phyloP scores from a whole-genome alignment of 2,329 filamentous ascomycete species.

The Ophiobolus disseminans region DNA sequence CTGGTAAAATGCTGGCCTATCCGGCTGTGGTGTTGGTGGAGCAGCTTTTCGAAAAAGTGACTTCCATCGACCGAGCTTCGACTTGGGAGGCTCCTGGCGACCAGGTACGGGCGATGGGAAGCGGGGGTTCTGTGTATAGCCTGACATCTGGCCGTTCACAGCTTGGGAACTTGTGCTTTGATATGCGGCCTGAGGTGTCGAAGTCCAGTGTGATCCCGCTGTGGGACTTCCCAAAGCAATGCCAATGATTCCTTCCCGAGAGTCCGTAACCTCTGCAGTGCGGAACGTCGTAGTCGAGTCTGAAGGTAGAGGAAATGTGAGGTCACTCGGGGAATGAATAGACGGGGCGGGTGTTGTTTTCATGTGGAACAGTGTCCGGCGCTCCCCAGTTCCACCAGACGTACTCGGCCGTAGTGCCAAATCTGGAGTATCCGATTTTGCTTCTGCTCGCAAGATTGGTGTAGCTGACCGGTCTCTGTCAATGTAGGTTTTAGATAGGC shows the following conservation, averaged over 20 bases:
- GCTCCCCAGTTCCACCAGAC: slow-evolving; percentile 43
- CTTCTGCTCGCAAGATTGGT: slow-evolving; percentile 32
- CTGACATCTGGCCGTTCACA: slow-evolving; percentile 18
- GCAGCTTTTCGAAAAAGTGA: slow-evolving; percentile 47
- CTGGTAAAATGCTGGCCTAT: slow-evolving; percentile 46
- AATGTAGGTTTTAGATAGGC: slow-evolving; percentile 31
- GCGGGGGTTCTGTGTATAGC: slow-evolving; percentile 4
- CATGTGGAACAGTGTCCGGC: slow-evolving; percentile 44
- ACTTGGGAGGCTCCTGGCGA: slow-evolving; percentile 32
- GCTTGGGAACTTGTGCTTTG: slow-evolving; percentile 9
- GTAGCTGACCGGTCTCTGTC: slow-evolving; percentile 44
- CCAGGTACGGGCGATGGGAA: slow-evolving; percentile 16
- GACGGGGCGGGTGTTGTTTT: slow-evolving; percentile 40
- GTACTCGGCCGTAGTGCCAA: slow-evolving; percentile 44
- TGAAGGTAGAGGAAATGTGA: slow-evolving; percentile 36
- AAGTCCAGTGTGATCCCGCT: slow-evolving; percentile 38
- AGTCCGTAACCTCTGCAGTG: slow-evolving; percentile 37
- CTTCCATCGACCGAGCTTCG: slow-evolving; percentile 50
- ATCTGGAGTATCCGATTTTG: slow-evolving; percentile 37
- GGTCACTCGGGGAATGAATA: slow-evolving; percentile 31
- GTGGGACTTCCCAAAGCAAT: slow-evolving; percentile 51
- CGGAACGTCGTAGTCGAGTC: slow-evolving; percentile 42
- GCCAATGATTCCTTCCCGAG: slow-evolving; percentile 43
- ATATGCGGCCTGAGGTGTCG: slow-evolving; percentile 25
- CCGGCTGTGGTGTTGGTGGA: slow-evolving; percentile 24